Evolutionary conservation across 2,329 filamentous ascomycete species (phyloP), one percentile per base, ranked within the genome.

Genomic region (Arthrocladium fulminans): DNA sequence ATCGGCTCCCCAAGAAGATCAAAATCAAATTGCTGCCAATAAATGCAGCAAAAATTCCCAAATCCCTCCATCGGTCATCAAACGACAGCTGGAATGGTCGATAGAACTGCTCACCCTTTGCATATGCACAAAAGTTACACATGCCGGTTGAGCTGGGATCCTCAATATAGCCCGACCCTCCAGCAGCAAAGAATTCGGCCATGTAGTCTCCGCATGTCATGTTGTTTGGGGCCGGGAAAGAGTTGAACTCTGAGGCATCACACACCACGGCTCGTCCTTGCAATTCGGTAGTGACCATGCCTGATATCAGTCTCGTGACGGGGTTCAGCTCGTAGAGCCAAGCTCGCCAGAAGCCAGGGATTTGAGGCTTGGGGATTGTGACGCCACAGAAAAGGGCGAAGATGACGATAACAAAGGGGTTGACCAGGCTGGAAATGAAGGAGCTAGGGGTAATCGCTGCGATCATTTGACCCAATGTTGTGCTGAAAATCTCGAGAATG

Each of bases 321-420:
- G 87, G 87, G 61, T 88, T 81, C 13, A 94, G 79, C 64, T 90
- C 73, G 70, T 89, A 89, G 6, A 92, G 73, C 86, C 86, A 92
- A 1, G 76, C 73, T 27, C 82, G 76, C 84, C 85, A 92, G 68
- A 88, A 88, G 1, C 67, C 70, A 1, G 86, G 83, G 67, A 94
- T 94, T 64, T 86, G 80, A 0, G 82, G 77, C 35, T 81, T 78
- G 0, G 88, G 84, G 44, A 94, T 86, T 0, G 86, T 84, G 52
- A 94, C 88, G 65, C 88, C 88, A 60, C 86, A 94, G 78, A 94
- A 94, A 20, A 94, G 75, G 1, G 84, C 77, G 61, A 94, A 90
- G 50, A 83, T 80, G 63, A 92, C 86, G 65, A 88, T 82, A 63
- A 92, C 70, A 62, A 89, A 86, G 0, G 88, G 88, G 58, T 94